Evolutionary conservation across 2,329 filamentous ascomycete species (phyloP).

Genomic region (Sporothrix phasma): DNA sequence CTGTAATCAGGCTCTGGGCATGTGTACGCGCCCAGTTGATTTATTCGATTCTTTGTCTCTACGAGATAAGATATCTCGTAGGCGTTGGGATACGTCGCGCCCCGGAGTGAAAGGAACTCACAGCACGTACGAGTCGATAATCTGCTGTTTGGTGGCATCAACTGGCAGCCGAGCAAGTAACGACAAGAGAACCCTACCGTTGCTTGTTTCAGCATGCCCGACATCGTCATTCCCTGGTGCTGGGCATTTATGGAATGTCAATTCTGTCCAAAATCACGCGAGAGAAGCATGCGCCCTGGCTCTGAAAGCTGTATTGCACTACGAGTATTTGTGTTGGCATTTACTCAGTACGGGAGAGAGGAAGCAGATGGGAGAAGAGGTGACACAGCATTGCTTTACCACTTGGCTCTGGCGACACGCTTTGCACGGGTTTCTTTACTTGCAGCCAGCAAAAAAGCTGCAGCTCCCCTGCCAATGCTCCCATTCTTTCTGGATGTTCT

Average conservation of each 20-base stretch:
- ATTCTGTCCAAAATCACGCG: background rate
- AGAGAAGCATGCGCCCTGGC: background rate
- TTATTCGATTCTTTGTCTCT: background rate
- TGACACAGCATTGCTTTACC: background rate
- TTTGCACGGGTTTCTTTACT: conserved; percentile 3
- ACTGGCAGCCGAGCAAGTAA: background rate
- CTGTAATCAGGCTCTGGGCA: background rate
- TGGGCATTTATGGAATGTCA: background rate
- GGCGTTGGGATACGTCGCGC: background rate
- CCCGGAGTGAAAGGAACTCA: background rate
- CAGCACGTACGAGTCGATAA: background rate
- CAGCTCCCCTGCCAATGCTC: background rate
- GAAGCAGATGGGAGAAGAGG: background rate
- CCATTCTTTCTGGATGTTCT: background rate
- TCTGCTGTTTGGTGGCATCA: background rate
- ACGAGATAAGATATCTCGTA: background rate
- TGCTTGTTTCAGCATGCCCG: conserved; percentile 10
- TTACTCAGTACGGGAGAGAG: background rate
- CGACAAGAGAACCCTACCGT: background rate
- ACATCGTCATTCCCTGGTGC: conserved; percentile 10
- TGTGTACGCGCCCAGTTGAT: background rate
- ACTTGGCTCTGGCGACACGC: background rate
- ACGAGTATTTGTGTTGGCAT: background rate
- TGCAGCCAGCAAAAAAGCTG: conserved; percentile 1
- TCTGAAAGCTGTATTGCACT: conserved; percentile 2